Evolutionary conservation across 768 basidiomycete genomes (phyloP).

Genomic region (Strobilomyces echinocephalus): DNA sequence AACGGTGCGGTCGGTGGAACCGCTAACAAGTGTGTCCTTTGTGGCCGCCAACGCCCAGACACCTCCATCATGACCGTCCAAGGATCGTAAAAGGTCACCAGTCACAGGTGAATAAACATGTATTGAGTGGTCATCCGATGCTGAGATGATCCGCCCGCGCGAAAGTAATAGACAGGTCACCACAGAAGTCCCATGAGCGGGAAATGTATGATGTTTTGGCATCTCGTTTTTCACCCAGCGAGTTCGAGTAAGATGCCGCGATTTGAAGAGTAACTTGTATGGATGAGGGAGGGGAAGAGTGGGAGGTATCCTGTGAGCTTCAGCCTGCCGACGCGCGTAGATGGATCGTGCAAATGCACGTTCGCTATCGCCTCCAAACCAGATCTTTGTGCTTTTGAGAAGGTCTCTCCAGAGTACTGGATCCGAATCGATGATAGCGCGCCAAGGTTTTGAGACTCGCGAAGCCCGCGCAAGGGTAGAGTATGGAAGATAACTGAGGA

Average conservation of each 20-base stretch:
- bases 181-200: constrained; percentile 83
- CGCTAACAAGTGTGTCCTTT: constrained; percentile 84
- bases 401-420: constrained; percentile 86
- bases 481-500: constrained; percentile 81
- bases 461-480: constrained; percentile 80
- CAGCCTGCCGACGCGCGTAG: constrained; percentile 51
- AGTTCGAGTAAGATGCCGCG: constrained; percentile 72
- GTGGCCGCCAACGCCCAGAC: constrained; percentile 95
- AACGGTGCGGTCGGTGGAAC: constrained; percentile 90
- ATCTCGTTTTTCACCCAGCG: constrained; percentile 74
- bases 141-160: constrained; percentile 90
- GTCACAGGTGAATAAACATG: constrained; percentile 89
- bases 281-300: constrained; percentile 75
- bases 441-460: constrained; percentile 86
- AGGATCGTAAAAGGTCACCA: constrained; percentile 65
- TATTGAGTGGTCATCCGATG: constrained; percentile 96
- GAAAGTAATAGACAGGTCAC: constrained; percentile 97
- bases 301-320: constrained; percentile 35
- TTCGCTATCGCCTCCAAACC: constrained; percentile 86
- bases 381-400: constrained; percentile 76
- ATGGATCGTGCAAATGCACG: constrained; percentile 73
- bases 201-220: constrained; percentile 76
- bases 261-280: constrained; percentile 91
- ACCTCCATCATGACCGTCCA: constrained; percentile 91
- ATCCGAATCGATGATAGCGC: constrained; percentile 87